Evolutionary conservation across 2,329 filamentous ascomycete genomes (phyloP), one percentile per base, ranked within the genome.

Genomic region (Trichophyton rubrum): DNA sequence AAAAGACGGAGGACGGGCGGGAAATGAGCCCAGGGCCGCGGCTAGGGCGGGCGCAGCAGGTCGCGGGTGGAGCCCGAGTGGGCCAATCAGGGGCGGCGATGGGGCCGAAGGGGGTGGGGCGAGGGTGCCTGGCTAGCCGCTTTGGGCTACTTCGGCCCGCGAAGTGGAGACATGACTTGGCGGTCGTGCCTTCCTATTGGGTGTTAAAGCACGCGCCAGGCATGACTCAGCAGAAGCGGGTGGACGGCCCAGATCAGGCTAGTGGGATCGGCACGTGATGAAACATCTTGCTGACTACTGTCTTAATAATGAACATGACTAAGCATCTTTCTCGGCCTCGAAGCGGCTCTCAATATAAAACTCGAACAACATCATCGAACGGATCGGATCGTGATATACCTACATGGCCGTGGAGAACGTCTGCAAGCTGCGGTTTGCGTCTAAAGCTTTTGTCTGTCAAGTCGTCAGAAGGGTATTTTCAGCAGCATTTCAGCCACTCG

Each of bases 11-110:
- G 49, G 49, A 53, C 11, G 22, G 49, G 49, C 49, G 49, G 49
- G 49, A 53, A 53, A 53, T 53, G 49, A 53, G 22, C 49, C 33
- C 49, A 53, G 49, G 49, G 49, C 49, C 49, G 49, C 49, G 49
- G 49, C 49, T 53, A 27, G 49, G 24, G 49, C 49, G 49, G 49
- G 49, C 49, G 49, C 22, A 53, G 49, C 49, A 53, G 9, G 43
- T 47, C 43, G 43, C 43, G 20, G 43, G 20, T 47, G 43, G 43
- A 47, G 43, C 43, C 43, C 8, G 3, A 2, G n/a, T 17, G n/a
- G 40, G 15, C 40, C 40, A 43, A 47, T 47, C 43, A 20, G 17
- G n/a, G 43, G n/a, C 24, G 49, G 5, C 5, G 11, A 53, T n/a
- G 17, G 3, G 49, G 13, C 40, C 15, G 40, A 43, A 7, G 40